phyloP scores from a whole-genome alignment of 2,329 filamentous ascomycete species.

The Alternaria burnsii region DNA sequence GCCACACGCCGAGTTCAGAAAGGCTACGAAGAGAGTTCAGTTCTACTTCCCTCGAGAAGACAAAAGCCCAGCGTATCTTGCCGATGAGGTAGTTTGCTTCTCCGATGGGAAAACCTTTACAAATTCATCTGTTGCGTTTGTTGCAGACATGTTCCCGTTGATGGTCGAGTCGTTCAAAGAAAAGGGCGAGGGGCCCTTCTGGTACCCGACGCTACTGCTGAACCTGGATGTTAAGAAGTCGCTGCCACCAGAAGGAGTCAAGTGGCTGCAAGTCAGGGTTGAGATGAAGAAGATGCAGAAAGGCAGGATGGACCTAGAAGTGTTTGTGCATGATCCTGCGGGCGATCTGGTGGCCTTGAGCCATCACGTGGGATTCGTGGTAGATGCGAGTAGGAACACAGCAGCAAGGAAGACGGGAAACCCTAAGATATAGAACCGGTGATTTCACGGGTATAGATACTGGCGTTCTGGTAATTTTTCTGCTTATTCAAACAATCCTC shows the following conservation, averaged over 20 bases:
- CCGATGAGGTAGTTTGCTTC: slow-evolving; percentile 75
- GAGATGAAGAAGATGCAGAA: slow-evolving; percentile 72
- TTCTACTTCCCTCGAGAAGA: slow-evolving; percentile 62
- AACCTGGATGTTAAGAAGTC: slow-evolving; percentile 80
- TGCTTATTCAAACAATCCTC: neutral
- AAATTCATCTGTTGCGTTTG: slow-evolving; percentile 69
- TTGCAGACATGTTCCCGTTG: slow-evolving; percentile 74
- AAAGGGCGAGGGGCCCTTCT: slow-evolving; percentile 57
- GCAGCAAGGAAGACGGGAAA: slow-evolving; percentile 57
- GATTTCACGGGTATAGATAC: neutral
- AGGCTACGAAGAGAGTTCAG: slow-evolving; percentile 61
- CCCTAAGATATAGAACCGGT: slow-evolving; percentile 43
- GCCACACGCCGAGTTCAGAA: slow-evolving; percentile 57
- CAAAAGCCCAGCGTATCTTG: slow-evolving; percentile 50
- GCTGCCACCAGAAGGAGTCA: slow-evolving; percentile 71
- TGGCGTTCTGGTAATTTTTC: neutral
- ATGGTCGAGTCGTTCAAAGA: slow-evolving; percentile 63
- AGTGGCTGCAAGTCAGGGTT: slow-evolving; percentile 75
- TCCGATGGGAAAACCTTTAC: slow-evolving; percentile 69
- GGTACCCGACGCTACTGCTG: slow-evolving; percentile 79
- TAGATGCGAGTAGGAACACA: slow-evolving; percentile 71
- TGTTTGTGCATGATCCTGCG: slow-evolving; percentile 69
- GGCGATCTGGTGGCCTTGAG: slow-evolving; percentile 73
- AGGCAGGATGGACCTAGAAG: slow-evolving; percentile 77
- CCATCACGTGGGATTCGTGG: slow-evolving; percentile 71